Conservation (phyloP, 2,329 filamentous ascomycete species). For the Clarireedia homoeocarpa region DNA sequence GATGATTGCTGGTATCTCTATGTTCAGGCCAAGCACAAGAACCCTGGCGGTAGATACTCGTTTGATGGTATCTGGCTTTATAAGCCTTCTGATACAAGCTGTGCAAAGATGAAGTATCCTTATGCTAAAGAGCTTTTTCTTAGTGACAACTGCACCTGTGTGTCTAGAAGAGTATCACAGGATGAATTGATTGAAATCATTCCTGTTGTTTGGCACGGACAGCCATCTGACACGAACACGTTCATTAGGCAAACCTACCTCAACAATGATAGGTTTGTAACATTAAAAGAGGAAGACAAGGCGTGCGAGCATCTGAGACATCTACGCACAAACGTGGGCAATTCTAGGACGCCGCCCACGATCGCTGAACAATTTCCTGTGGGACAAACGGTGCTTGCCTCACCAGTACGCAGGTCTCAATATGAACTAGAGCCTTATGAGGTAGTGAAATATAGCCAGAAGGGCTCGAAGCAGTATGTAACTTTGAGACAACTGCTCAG, state of each 20-base stretch:
- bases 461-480: conserved; percentile 26
- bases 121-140: conserved; percentile 68
- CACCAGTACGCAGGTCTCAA: conserved; percentile 36
- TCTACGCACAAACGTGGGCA: conserved; percentile 2
- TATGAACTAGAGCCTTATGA: conserved; percentile 51
- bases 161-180: conserved; percentile 37
- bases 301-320: conserved; percentile 37
- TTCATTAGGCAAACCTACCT: conserved; percentile 68
- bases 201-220: conserved; percentile 48
- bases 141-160: conserved; percentile 68
- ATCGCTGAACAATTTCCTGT: conserved; percentile 30
- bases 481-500: conserved; percentile 46
- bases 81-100: conserved; percentile 60
- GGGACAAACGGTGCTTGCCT: conserved; percentile 49
- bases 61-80: conserved; percentile 72
- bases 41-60: conserved; percentile 30
- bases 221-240: conserved; percentile 40
- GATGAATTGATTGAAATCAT: conserved; percentile 51
- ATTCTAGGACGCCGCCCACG: conserved; percentile 1
- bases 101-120: conserved; percentile 59
- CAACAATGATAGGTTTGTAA: conserved; percentile 52
- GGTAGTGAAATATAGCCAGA: conserved; percentile 36
- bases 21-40: conserved; percentile 48
- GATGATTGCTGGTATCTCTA: conserved; percentile 61
- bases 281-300: conserved; percentile 47